Base-by-base conservation (phyloP, 805 yeast genomes). In the Ogataea saltuana region DNA sequence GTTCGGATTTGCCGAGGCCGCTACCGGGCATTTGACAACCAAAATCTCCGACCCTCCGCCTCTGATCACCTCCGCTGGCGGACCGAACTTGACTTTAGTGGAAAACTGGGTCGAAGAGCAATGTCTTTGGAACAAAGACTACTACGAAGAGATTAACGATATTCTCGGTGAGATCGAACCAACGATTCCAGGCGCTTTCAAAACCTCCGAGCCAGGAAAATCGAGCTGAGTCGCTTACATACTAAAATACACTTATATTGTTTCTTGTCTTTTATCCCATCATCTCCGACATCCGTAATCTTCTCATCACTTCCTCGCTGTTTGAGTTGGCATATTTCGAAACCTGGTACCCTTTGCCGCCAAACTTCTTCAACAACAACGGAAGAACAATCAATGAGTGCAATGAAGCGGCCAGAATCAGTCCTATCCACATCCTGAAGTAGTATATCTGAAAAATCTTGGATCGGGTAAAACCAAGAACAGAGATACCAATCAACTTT, bases 341-440 rank as follows among this genome's bases (percentile, higher is more conserved):
- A 21, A 46, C 48, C 16, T 46, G 53, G 53, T 78, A 81, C 27
- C 78, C 75, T 33, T 68, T 64, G 10, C 87, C 85, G 9, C 93
- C 95, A 51, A 72, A 69, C 39, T 71, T 65, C 19, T 88, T 74
- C 29, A 91, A 68, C 20, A 84, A 60, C 4, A 88, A 78, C 0
- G 99, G 99, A 40, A 91, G 68, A 44, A 91, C 77, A 28, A 86
- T 73, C 40, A 91, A 70, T 3, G 93, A 78, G 61, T 91, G 97
- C 1, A 85, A 51, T 0, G 90, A 80, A 1, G 96, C 96, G 43
- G 86, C 69, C 1, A 85, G 48, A 7, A 91, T 83, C 46, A 91
- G 70, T 1, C 89, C 71, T 10, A 86, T 66, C 98, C 98, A 91
- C 97, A 91, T 90, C 48, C 96, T 70, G 72, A 91, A 91, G 62